A percentile compares a stretch with the other conserved stretches of the same genome.
These are phyloP conservation scores for Leishmania lainsoni DNA, from an alignment of 208 protist genomes.

Conservation along the genomic window DNA sequence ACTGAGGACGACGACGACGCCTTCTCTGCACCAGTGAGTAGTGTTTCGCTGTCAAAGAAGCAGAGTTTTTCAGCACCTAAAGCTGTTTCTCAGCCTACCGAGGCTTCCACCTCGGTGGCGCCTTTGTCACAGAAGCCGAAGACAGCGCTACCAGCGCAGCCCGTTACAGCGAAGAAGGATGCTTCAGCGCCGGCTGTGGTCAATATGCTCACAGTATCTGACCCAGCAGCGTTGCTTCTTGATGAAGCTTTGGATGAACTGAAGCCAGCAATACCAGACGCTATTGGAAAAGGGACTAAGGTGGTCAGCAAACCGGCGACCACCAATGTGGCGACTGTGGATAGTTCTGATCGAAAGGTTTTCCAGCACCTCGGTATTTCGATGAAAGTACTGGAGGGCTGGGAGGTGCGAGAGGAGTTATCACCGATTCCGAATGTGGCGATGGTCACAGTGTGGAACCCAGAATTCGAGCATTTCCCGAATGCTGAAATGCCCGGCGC, in stretches of 20 bases:
- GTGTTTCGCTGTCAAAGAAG: constrained; percentile 14
- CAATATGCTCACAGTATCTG: neutral
- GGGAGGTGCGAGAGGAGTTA: constrained; percentile 73
- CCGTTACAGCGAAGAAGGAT: too few relatives aligned
- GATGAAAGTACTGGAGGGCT: constrained; percentile 53
- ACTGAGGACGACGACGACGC: constrained; percentile 35
- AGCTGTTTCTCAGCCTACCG: neutral
- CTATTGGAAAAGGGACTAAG: constrained; percentile 3
- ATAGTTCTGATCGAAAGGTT: constrained; percentile 17
- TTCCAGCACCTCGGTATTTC: constrained; percentile 60
- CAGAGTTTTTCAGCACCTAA: neutral
- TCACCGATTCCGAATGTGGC: constrained; percentile 79
- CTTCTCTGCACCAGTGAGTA: constrained; percentile 25
- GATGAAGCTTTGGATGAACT: constrained; percentile 36
- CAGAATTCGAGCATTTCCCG: constrained; percentile 49
- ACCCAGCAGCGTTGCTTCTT: constrained; percentile 19
- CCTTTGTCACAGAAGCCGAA: neutral
- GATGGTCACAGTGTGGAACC: constrained; percentile 79
- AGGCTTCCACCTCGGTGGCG: neutral
- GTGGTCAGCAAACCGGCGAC: neutral
- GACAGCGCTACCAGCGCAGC: neutral
- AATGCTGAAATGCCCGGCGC: constrained; percentile 44
- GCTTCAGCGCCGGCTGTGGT: neutral
- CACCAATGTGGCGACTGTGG: neutral
- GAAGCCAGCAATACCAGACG: constrained; percentile 1